phyloP scores from a whole-genome alignment of 2,329 filamentous ascomycete genomes.

The Pyricularia grisea region DNA sequence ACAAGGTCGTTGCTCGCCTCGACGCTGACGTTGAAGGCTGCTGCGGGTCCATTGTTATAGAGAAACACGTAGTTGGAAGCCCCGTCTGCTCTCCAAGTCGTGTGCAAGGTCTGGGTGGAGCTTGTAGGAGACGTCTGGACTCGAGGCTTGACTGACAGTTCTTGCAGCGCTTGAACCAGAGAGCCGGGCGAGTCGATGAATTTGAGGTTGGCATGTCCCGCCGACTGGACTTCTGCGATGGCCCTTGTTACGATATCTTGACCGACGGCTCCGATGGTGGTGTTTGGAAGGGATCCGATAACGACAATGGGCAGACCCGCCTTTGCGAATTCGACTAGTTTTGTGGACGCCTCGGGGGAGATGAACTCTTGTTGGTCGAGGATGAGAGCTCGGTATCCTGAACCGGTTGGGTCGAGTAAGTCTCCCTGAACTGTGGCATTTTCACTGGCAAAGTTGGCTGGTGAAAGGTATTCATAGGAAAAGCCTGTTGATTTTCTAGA shows the following conservation, averaged over 20 bases:
- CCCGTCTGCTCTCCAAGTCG: conserved; percentile 19
- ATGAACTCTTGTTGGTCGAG: conserved; percentile 32
- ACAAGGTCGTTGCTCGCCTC: background rate
- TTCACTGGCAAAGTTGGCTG: conserved; percentile 30
- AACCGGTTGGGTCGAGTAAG: conserved; percentile 26
- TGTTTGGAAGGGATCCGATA: conserved; percentile 10
- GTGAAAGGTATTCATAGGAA: conserved; percentile 32
- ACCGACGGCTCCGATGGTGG: background rate
- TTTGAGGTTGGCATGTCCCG: background rate
- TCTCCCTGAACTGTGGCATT: conserved; percentile 24
- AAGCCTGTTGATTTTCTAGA: conserved; percentile 17
- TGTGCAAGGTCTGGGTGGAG: conserved; percentile 20
- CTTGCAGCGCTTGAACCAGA: background rate
- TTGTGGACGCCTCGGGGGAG: conserved; percentile 21
- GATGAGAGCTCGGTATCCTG: conserved; percentile 32
- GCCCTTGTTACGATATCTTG: background rate
- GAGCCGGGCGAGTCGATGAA: background rate
- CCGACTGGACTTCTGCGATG: background rate
- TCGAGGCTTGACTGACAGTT: background rate
- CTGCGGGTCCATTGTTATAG: conserved; percentile 18
- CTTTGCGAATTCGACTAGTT: conserved; percentile 23
- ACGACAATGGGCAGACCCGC: conserved; percentile 32
- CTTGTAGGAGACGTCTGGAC: background rate
- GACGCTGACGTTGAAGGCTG: background rate
- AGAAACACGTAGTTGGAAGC: conserved; percentile 26